These are phyloP conservation scores for Eucalyptus lansdowneana DNA, from an alignment of 345 rosid genomes.

Conservation along the genomic window DNA sequence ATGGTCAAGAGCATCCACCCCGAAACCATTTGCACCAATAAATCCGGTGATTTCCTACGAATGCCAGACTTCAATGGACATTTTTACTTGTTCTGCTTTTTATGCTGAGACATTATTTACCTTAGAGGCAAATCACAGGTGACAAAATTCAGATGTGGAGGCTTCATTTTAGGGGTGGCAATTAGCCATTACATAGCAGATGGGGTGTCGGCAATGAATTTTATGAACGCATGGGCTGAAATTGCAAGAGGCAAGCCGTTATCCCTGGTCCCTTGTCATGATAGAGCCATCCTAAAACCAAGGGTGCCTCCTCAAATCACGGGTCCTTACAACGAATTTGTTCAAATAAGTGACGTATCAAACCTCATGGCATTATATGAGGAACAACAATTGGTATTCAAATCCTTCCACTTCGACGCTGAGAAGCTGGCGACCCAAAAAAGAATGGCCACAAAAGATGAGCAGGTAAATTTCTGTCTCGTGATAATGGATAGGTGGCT, in stretches of 20 bases:
- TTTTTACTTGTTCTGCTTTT: neutral
- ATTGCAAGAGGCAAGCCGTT: neutral
- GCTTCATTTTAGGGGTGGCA: conserved; percentile 39
- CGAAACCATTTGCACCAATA: neutral
- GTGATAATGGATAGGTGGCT: neutral
- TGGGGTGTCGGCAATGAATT: conserved; percentile 46
- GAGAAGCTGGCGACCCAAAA: neutral
- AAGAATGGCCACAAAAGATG: neutral
- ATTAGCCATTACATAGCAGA: conserved; percentile 42
- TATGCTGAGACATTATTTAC: neutral
- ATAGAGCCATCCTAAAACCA: neutral
- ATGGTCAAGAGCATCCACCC: neutral
- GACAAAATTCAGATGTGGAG: conserved; percentile 44
- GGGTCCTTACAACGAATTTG: neutral
- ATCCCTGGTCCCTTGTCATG: neutral
- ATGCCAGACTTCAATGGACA: neutral
- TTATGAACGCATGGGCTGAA: conserved; percentile 29
- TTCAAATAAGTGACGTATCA: neutral
- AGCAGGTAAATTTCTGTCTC: neutral
- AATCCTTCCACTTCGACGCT: neutral
- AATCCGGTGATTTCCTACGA: neutral
- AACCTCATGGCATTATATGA: neutral
- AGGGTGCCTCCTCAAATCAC: neutral
- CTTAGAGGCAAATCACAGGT: conserved; percentile 10
- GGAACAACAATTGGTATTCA: neutral